Percentiles rank a stretch among this genome's conserved stretches.
Evolutionary conservation across 768 basidiomycete genomes (phyloP).

Genomic region (Tylopilus cervinicoccineus): DNA sequence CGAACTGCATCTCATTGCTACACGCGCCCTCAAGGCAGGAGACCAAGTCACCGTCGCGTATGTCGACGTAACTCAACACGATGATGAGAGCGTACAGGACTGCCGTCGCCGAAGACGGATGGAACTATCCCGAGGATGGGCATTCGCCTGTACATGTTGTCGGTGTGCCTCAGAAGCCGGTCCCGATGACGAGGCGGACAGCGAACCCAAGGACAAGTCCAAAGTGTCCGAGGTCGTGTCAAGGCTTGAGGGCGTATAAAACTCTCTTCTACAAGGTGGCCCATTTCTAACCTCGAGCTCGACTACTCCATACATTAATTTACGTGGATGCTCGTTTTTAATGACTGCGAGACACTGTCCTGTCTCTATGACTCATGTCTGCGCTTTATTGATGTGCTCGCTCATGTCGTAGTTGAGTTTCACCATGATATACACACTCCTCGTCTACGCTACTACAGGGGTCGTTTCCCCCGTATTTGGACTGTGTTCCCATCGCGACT

Average conservation of each 20-base stretch:
- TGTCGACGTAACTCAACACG: conserved; percentile 60
- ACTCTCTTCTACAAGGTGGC: not conserved
- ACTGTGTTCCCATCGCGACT: not conserved
- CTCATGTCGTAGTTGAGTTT: too few relatives aligned
- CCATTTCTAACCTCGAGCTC: not conserved
- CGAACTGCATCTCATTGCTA: conserved; percentile 68
- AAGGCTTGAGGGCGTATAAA: conserved; percentile 27
- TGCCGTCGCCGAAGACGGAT: conserved; percentile 62
- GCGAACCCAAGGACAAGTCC: conserved; percentile 50
- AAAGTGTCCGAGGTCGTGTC: conserved; percentile 38
- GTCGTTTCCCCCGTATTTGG: not conserved
- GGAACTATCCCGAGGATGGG: conserved; percentile 80
- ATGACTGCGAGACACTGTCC: too few relatives aligned
- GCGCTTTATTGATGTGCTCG: too few relatives aligned
- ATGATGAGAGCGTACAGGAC: conserved; percentile 49
- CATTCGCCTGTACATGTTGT: conserved; percentile 70
- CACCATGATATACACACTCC: too few relatives aligned
- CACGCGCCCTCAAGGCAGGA: conserved; percentile 62
- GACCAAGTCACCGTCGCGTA: conserved; percentile 75
- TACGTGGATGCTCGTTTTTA: not conserved
- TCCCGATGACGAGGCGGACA: conserved; percentile 23
- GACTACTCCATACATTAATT: not conserved
- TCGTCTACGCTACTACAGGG: too few relatives aligned
- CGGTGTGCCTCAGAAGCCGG: conserved; percentile 57
- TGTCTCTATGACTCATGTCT: too few relatives aligned